phyloP scores from a whole-genome alignment of 2,329 filamentous ascomycete genomes.

The Teratosphaeria gauchensis region DNA sequence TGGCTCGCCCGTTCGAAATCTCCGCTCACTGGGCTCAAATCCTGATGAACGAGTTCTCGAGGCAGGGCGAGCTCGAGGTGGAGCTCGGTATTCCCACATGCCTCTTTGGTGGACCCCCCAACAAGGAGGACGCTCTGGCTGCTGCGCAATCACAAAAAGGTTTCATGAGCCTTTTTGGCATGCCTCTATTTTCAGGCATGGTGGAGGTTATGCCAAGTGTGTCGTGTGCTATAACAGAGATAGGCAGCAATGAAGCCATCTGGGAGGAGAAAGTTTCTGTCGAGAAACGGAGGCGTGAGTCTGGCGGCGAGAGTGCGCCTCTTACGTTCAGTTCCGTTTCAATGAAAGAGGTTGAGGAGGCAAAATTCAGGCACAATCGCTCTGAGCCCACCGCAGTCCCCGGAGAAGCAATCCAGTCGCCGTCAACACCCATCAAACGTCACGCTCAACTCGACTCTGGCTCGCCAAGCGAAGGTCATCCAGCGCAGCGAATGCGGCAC shows the following conservation, averaged over 20 bases:
- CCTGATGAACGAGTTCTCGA: conserved; percentile 88
- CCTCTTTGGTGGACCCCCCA: conserved; percentile 66
- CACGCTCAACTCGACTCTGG: conserved; percentile 10
- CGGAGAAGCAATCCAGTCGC: conserved; percentile 9
- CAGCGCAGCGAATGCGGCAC: conserved; percentile 17
- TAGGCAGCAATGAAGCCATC: conserved; percentile 62
- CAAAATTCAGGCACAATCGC: conserved; percentile 16
- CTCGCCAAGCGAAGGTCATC: conserved; percentile 9
- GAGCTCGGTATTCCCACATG: conserved; percentile 82
- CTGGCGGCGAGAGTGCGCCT: conserved; percentile 13
- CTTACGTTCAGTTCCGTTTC: conserved; percentile 22
- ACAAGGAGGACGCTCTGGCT: conserved; percentile 73
- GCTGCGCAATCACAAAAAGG: conserved; percentile 81
- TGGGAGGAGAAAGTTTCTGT: conserved; percentile 62
- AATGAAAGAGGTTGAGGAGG: conserved; percentile 22
- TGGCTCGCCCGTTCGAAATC: conserved; percentile 73
- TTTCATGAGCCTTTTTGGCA: conserved; percentile 94
- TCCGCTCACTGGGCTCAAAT: conserved; percentile 86
- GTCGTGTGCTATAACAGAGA: conserved; percentile 73
- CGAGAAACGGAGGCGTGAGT: conserved; percentile 44
- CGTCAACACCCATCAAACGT: conserved; percentile 13
- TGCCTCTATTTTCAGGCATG: conserved; percentile 82
- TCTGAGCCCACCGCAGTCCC: conserved; percentile 21
- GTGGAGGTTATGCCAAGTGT: conserved; percentile 78
- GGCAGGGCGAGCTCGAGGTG: conserved; percentile 83